These are phyloP conservation scores for Macrocybe gigantea DNA, from an alignment of 768 basidiomycete genomes.

Conservation along the genomic window DNA sequence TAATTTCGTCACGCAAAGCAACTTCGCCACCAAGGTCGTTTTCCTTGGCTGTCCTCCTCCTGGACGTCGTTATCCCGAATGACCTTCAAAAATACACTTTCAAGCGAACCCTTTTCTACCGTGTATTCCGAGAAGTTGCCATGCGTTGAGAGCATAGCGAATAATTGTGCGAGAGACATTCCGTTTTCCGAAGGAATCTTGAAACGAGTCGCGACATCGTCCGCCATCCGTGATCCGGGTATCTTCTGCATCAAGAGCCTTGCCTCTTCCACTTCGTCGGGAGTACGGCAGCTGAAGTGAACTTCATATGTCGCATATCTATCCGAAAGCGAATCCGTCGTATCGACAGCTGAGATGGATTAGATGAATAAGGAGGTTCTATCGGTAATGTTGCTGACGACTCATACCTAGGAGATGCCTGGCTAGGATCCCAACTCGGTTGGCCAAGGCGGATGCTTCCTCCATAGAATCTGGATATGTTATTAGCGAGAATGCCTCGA, in stretches of 20 bases:
- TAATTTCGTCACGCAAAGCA: conserved; percentile 3
- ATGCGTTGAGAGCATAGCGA: conserved; percentile 45
- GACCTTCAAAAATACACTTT: conserved; percentile 70
- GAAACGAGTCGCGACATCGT: conserved; percentile 73
- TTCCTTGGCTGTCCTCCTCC: conserved; percentile 31
- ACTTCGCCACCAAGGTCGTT: conserved; percentile 13
- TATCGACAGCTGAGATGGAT: conserved; percentile 50
- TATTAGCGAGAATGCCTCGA: not conserved
- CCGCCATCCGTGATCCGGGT: conserved; percentile 59
- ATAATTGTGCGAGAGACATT: conserved; percentile 53
- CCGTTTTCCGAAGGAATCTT: conserved; percentile 56
- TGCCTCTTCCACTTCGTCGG: conserved; percentile 53
- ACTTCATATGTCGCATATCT: conserved; percentile 75
- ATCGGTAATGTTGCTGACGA: not conserved
- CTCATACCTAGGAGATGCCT: conserved; percentile 58
- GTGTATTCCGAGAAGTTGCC: conserved; percentile 61
- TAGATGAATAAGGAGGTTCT: not conserved
- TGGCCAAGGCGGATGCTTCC: conserved; percentile 74
- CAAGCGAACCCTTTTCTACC: conserved; percentile 63
- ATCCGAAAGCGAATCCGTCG: conserved; percentile 53
- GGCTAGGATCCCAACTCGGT: conserved; percentile 72
- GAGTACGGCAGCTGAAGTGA: conserved; percentile 63
- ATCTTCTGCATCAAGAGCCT: conserved; percentile 55
- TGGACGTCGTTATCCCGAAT: conserved; percentile 54
- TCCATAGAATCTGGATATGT: conserved; percentile 68